These are phyloP conservation scores for Bidens hawaiensis DNA, from an alignment of 140 eudicot species.

Conservation along the genomic window DNA sequence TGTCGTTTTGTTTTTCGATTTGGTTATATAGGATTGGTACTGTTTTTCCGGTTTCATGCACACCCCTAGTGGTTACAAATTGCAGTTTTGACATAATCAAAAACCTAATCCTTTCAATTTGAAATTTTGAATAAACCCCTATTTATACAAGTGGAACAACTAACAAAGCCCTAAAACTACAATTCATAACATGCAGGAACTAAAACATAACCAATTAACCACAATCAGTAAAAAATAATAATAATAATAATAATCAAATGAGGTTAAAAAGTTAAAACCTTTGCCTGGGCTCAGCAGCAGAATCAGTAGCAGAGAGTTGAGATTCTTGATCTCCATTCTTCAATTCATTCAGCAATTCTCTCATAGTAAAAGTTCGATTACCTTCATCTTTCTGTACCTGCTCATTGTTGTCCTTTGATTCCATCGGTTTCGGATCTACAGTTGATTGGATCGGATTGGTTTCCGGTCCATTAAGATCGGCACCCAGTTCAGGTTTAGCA, in stretches of 20 bases:
- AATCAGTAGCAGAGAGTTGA: constrained; percentile 17
- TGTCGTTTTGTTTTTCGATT: too few relatives aligned
- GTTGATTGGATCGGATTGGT: constrained; percentile 18
- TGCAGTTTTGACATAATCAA: too few relatives aligned
- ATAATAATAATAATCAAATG: not conserved
- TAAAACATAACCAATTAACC: not conserved
- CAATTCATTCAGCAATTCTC: constrained; percentile 80
- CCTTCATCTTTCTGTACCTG: constrained; percentile 43
- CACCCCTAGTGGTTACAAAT: too few relatives aligned
- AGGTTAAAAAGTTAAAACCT: not conserved
- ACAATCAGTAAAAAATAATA: not conserved
- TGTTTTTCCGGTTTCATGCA: too few relatives aligned
- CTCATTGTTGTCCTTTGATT: constrained; percentile 22
- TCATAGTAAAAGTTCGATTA: constrained; percentile 66
- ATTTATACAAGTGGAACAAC: too few relatives aligned
- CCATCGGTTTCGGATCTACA: not conserved
- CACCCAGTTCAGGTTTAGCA: constrained; percentile 27
- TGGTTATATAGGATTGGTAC: too few relatives aligned
- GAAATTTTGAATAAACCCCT: too few relatives aligned
- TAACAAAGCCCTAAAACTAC: constrained; percentile 8
- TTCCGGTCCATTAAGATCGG: constrained; percentile 15
- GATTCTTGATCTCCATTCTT: constrained; percentile 41
- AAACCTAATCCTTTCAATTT: too few relatives aligned
- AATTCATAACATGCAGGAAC: not conserved
- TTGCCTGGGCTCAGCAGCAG: not conserved